Base-by-base conservation (phyloP, 2,329 filamentous ascomycete genomes). In the Colletotrichum sp. region DNA sequence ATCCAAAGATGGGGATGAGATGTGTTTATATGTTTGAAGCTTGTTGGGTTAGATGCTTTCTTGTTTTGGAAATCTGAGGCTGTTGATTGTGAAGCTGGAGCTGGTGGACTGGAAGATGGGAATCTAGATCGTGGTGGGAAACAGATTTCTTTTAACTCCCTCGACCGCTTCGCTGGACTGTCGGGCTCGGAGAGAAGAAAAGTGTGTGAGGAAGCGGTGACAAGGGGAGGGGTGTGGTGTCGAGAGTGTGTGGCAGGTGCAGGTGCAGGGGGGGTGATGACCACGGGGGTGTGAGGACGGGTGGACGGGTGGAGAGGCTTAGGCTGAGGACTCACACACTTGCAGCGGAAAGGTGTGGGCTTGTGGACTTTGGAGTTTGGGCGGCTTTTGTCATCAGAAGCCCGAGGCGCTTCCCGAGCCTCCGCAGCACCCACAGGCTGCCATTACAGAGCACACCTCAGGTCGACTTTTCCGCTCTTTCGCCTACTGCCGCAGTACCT, bases 181-280 rank as follows among this genome's bases (percentile, higher is more conserved):
- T 76, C 74, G 74, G 74, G 57, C 74, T 76, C 74, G 74, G 74
- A 76, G 74, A 76, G 74, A 76, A 76, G 70, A 74, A 76, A 74
- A 76, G 65, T 24, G 68, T 63, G 59, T 28, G 32, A 76, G 64
- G 70, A 44, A 73, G 74, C 74, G 74, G 74, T 74, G 74, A 76
- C 70, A 64, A 69, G 74, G 74, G 70, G 70, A 26, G 55, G 57
- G 55, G 70, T 65, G 44, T 52, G 44, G n/a, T 52, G 44, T 52
- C 44, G 16, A 21, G 44, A 52, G 44, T 6, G 70, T n/a, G 69
- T 49, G 67, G 62, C 52, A 72, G 34, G 32, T 73, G 70, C 70
- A 65, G 70, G 71, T 72, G 71, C 57, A 64, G 65, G 64, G 68
- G 68, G 21, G 69, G 70, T 57, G 34, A 68, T 72, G 70, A 72